Evolutionary conservation across 345 rosid genomes (phyloP), one percentile per base, ranked within the genome.

Genomic region (Isatis tinctoria): DNA sequence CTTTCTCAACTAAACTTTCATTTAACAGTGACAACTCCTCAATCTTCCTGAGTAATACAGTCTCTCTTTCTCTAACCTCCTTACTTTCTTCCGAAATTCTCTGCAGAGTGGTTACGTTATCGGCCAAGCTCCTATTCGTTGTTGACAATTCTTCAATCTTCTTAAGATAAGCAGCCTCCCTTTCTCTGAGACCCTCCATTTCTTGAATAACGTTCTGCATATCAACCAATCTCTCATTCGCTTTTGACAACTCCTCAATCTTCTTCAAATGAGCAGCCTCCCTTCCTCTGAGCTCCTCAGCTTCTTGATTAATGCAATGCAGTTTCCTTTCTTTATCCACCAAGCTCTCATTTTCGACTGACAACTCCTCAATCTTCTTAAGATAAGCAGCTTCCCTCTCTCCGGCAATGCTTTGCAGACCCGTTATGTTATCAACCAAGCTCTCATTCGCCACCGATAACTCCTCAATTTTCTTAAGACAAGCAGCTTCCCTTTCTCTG

Each of bases 271-370:
- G 70, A 24, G 48, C 39, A 74, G 78, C 70, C 51, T 74, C 78
- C 60, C 60, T 66, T 33, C 0, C 66, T 33, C 49, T 56, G 9
- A 66, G 72, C 47, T 65, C 78, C 43, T 65, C 66, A 26, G 62
- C 64, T 59, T 74, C 78, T 75, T 84, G 88, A 81, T 78, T 37
- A 49, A 86, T 64, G 68, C 57, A 62, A 81, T 87, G 86, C 78
- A 92, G 37, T 83, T 85, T 87, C 30, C 74, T 83, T 81, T 88
- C 95, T 83, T 85, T 92, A 74, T 85, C 95, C 77, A 82, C 36
- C 43, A 87, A 60, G 70, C 81, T 74, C 64, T 57, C 61, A 49
- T 48, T 47, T 17, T 11, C 60, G 6, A 48, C 11, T 16, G 76
- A 48, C 17, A 72, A 37, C 76, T 61, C 76, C 20, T 61, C 69